These are phyloP conservation scores for Alopecurus myosuroides DNA, from an alignment of 176 grass and related monocot species.

Conservation along the genomic window DNA sequence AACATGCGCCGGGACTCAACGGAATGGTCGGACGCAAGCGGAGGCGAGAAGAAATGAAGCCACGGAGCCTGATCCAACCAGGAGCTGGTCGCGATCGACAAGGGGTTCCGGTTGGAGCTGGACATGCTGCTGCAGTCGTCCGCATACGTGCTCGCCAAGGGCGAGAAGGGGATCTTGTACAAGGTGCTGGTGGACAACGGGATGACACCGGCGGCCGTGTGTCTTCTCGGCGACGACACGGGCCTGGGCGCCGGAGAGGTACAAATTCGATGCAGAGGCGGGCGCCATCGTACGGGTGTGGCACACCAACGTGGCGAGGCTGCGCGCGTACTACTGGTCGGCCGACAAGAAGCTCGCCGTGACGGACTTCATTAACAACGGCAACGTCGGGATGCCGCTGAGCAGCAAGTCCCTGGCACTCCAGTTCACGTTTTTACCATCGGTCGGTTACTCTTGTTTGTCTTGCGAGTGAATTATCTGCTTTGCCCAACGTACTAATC, in stretches of 20 bases:
- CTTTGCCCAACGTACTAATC: not conserved
- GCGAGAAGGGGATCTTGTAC: conserved; percentile 86
- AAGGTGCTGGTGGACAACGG: conserved; percentile 91
- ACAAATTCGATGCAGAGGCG: conserved; percentile 47
- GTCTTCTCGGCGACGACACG: conserved; percentile 47
- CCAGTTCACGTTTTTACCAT: not conserved
- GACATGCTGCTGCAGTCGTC: conserved; percentile 79
- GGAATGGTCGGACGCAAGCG: not conserved
- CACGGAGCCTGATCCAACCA: conserved; percentile 22
- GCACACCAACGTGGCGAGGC: conserved; percentile 64
- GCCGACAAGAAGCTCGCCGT: conserved; percentile 81
- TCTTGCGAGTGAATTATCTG: no score
- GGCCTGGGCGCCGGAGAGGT: conserved; percentile 25
- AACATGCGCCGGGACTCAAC: not conserved
- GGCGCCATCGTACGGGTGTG: conserved; percentile 35
- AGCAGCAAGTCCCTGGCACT: conserved; percentile 31
- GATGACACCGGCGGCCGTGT: conserved; percentile 55
- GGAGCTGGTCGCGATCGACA: conserved; percentile 74
- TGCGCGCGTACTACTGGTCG: conserved; percentile 84
- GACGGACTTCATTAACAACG: conserved; percentile 85
- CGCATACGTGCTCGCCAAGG: conserved; percentile 84
- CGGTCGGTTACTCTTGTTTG: not conserved
- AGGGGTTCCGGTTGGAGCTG: conserved; percentile 69
- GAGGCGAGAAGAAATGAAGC: not conserved
- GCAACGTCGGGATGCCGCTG: conserved; percentile 60